A percentile compares a stretch with the other conserved stretches of the same genome.
These are phyloP conservation scores for Phylloporus gajari DNA, from an alignment of 1,284 basidiomycete species.

Conservation along the genomic window DNA sequence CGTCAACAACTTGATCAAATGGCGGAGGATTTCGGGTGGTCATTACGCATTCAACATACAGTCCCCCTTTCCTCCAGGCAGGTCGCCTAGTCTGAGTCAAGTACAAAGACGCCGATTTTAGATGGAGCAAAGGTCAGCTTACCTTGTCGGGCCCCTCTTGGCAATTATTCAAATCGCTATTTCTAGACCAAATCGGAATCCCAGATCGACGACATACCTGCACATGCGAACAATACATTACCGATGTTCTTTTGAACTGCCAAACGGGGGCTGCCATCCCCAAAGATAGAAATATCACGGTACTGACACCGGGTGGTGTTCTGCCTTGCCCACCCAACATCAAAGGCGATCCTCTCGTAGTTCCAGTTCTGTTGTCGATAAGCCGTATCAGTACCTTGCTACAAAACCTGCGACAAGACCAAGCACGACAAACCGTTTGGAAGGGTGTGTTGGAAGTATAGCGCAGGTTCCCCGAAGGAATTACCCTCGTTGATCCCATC, in stretches of 20 bases:
- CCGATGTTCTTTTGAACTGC: conserved; percentile 93
- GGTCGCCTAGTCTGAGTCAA: conserved; percentile 92
- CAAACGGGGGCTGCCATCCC: conserved; percentile 72
- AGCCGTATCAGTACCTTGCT: conserved; percentile 89
- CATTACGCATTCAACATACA: conserved; percentile 94
- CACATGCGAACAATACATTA: conserved; percentile 92
- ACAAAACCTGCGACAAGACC: conserved; percentile 86
- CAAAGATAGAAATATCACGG: conserved; percentile 67
- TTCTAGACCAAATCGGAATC: conserved; percentile 42
- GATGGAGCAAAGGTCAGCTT: conserved; percentile 88
- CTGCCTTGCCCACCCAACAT: conserved; percentile 76
- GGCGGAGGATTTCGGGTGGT: conserved; percentile 89
- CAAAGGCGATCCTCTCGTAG: conserved; percentile 86
- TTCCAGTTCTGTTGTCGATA: conserved; percentile 89
- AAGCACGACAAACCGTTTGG: conserved; percentile 85
- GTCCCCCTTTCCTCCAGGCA: conserved; percentile 91
- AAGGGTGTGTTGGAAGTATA: conserved; percentile 92
- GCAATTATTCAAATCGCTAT: neutral
- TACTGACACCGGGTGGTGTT: conserved; percentile 74
- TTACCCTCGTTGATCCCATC: conserved; percentile 90
- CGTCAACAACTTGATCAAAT: conserved; percentile 93
- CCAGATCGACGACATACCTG: conserved; percentile 70
- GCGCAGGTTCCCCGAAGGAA: conserved; percentile 87
- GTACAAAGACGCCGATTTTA: conserved; percentile 90
- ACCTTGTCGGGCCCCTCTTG: neutral